A percentile compares a stretch with the other conserved stretches of the same genome.
Conservation (phyloP, 2,329 filamentous ascomycete species). For the Claviceps spartinae region DNA sequence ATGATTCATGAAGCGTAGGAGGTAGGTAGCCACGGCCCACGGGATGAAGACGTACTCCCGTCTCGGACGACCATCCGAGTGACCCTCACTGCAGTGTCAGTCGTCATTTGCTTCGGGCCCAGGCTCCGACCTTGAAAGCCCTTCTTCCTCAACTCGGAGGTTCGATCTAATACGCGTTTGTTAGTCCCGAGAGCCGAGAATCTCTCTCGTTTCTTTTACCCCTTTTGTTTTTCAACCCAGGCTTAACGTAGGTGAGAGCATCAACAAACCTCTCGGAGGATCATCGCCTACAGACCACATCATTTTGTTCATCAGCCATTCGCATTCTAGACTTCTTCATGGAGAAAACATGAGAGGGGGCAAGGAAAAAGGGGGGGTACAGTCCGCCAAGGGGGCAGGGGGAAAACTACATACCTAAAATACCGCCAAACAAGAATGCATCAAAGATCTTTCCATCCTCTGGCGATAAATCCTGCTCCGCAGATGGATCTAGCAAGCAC, state of each 20-base stretch:
- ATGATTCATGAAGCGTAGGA: no score
- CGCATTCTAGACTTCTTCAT: no score
- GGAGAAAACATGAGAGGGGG: background rate
- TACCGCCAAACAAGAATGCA: constrained; percentile 89
- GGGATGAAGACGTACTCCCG: constrained; percentile 43
- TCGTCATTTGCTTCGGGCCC: constrained; percentile 94
- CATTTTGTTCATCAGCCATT: no score
- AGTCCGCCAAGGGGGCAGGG: background rate
- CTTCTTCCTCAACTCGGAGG: constrained; percentile 87
- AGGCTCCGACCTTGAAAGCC: constrained; percentile 79
- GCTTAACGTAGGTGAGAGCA: background rate
- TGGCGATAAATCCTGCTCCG: constrained; percentile 66
- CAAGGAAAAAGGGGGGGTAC: background rate
- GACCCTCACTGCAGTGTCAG: constrained; percentile 89
- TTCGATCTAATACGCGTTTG: constrained; percentile 53
- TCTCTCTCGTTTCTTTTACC: background rate
- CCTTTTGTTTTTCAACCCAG: background rate
- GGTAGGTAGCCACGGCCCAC: no score
- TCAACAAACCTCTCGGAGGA: constrained; percentile 65
- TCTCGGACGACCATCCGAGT: constrained; percentile 81
- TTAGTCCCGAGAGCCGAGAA: constrained; percentile 2
- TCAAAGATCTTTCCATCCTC: constrained; percentile 75
- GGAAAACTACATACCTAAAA: constrained; percentile 52
- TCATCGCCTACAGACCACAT: constrained; percentile 57
- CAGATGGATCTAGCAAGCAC: constrained; percentile 80